These are phyloP conservation scores for Picea sitchensis DNA, from an alignment of 75 land plant species.

Conservation along the genomic window DNA sequence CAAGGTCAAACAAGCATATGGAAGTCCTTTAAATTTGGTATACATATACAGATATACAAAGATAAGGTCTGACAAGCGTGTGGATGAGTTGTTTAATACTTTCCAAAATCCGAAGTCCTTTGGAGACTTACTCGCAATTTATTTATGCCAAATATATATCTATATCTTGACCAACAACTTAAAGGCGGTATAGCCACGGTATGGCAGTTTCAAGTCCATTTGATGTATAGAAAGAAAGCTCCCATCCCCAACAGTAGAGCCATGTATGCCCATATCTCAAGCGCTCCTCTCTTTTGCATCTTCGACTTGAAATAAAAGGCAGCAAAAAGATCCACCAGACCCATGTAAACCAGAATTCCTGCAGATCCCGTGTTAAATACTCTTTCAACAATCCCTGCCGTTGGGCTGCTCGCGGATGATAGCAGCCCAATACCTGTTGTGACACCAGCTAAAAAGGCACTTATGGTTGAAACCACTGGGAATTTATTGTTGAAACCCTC, in stretches of 20 bases:
- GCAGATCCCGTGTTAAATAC: constrained; percentile 24
- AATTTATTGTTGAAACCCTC: constrained; percentile 15
- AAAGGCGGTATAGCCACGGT: no score
- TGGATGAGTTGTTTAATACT: no score
- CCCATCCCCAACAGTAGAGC: constrained; percentile 22
- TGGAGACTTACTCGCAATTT: no score
- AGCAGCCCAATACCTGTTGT: constrained; percentile 28
- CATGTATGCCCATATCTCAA: constrained; percentile 18
- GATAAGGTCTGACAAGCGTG: no score
- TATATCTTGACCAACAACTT: no score
- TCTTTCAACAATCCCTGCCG: constrained; percentile 27
- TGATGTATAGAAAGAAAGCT: constrained; percentile 22
- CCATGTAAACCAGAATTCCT: constrained; percentile 41
- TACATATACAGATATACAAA: no score
- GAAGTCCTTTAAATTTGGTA: no score
- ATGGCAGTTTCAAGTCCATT: constrained; percentile 10
- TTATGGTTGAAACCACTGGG: constrained; percentile 5
- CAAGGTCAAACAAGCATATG: no score
- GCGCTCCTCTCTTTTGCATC: constrained; percentile 18
- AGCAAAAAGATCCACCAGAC: constrained; percentile 37
- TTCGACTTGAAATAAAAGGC: constrained; percentile 20
- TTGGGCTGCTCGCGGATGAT: constrained; percentile 23
- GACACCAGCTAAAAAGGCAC: constrained; percentile 27
- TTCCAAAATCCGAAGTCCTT: no score
- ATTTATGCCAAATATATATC: no score